phyloP scores from a whole-genome alignment of 768 basidiomycete species.

The Russula ochroleuca region DNA sequence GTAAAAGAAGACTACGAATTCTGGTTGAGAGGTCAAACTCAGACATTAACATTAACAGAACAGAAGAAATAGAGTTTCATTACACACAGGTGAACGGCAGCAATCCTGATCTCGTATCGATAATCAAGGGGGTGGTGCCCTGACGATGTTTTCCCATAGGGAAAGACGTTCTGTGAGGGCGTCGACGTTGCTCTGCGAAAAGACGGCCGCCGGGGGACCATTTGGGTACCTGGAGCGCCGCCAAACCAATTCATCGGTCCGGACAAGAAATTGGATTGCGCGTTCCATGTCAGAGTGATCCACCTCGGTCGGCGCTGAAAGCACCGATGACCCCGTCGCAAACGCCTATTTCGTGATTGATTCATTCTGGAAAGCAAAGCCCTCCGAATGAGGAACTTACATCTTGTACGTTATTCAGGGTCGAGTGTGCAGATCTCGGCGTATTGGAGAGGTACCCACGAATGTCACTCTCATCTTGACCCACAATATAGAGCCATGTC shows the following conservation, averaged over 20 bases:
- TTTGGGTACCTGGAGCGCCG: conserved; percentile 24
- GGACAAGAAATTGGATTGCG: conserved; percentile 23
- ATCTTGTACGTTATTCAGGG: conserved; percentile 11
- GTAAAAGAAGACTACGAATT: conserved; percentile 5
- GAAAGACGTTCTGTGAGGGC: conserved; percentile 21
- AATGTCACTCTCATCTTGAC: not conserved
- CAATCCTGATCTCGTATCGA: not conserved
- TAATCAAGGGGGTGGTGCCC: conserved; percentile 19
- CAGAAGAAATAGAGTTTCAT: not conserved
- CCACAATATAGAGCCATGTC: not conserved
- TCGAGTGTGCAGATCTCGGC: not conserved
- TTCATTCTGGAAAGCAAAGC: not conserved
- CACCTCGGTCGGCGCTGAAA: not conserved
- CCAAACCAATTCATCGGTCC: conserved; percentile 28
- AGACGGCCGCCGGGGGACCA: conserved; percentile 16
- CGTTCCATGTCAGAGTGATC: conserved; percentile 17
- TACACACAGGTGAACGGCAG: not conserved
- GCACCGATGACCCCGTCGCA: not conserved
- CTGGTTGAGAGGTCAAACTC: not conserved
- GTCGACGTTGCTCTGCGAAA: conserved; percentile 25
- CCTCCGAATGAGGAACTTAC: conserved; percentile 8
- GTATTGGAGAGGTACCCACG: not conserved
- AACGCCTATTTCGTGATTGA: conserved; percentile 16
- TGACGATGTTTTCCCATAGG: conserved; percentile 28
- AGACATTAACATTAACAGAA: not conserved